Evolutionary conservation across 495 filamentous ascomycete genomes (phyloP).

Genomic region (Glutinoglossum americanum): DNA sequence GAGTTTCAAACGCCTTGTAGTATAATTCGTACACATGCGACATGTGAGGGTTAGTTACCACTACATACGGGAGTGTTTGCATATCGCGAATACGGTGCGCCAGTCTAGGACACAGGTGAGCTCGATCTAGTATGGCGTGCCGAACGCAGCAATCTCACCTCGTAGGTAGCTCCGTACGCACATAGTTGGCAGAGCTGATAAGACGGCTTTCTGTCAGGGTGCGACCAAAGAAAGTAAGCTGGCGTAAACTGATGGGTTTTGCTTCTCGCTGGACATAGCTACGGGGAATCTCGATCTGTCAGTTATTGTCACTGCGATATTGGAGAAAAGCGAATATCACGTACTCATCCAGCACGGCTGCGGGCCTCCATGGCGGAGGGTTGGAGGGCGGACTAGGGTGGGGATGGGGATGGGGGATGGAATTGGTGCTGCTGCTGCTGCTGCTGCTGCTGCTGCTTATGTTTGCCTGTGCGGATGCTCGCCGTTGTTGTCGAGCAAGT

Average conservation of each 20-base stretch:
- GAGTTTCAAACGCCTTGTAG: conserved; percentile 79
- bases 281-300: conserved; percentile 4
- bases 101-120: conserved; percentile 29
- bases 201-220: conserved; percentile 77
- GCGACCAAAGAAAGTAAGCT: conserved; percentile 85
- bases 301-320: conserved; percentile 10
- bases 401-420: not conserved
- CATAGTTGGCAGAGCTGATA: conserved; percentile 89
- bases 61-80: conserved; percentile 87
- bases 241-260: conserved; percentile 68
- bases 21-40: conserved; percentile 92
- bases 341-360: conserved; percentile 74
- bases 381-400: not conserved
- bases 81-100: conserved; percentile 93
- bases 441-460: not conserved
- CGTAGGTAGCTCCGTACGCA: conserved; percentile 85
- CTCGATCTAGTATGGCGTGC: not conserved
- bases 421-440: not conserved
- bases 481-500: not conserved
- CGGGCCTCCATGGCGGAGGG: conserved; percentile 39
- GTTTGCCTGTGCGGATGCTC: not conserved
- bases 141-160: conserved; percentile 27
- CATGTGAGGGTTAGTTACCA: conserved; percentile 86
- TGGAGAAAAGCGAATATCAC: conserved; percentile 8
- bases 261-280: conserved; percentile 80